Evolutionary conservation across 1,139 yeast species (phyloP).

Genomic region (Magnusiomyces paraingens): DNA sequence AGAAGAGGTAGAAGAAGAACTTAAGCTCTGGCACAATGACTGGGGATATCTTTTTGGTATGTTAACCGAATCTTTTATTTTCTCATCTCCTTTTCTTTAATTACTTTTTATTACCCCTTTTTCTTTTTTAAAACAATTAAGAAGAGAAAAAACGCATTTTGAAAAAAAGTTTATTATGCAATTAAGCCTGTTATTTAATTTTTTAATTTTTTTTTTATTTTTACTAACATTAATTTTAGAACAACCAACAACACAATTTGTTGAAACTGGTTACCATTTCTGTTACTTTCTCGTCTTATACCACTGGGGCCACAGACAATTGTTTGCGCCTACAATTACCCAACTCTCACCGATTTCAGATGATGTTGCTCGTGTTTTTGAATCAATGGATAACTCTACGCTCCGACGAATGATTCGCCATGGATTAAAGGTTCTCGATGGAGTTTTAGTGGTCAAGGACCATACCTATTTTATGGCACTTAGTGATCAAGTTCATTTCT

Average conservation of each 20-base stretch:
- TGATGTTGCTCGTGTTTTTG: conserved; percentile 15
- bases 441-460: conserved; percentile 41
- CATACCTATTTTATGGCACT: conserved; percentile 54
- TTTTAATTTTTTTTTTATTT: not conserved
- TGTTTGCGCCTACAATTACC: conserved; percentile 1
- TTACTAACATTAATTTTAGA: conserved; percentile 23
- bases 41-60: conserved; percentile 50
- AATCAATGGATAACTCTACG: conserved; percentile 14
- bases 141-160: not conserved
- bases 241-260: conserved; percentile 72
- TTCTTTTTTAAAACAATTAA: not conserved
- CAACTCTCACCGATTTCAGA: conserved; percentile 6
- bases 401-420: conserved; percentile 30
- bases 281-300: conserved; percentile 48
- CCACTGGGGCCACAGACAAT: conserved; percentile 28
- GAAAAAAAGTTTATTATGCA: conserved; percentile 48
- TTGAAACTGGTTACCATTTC: conserved; percentile 66
- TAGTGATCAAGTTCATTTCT: conserved; percentile 61
- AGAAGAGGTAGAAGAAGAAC: conserved; percentile 33
- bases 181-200: not conserved
- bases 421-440: conserved; percentile 41
- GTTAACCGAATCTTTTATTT: conserved; percentile 63
- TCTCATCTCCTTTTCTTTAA: conserved; percentile 7
- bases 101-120: not conserved
- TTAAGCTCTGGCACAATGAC: conserved; percentile 27